Conservation (phyloP, 352 stramenopile genomes). For the Globisporangium emineosum region DNA sequence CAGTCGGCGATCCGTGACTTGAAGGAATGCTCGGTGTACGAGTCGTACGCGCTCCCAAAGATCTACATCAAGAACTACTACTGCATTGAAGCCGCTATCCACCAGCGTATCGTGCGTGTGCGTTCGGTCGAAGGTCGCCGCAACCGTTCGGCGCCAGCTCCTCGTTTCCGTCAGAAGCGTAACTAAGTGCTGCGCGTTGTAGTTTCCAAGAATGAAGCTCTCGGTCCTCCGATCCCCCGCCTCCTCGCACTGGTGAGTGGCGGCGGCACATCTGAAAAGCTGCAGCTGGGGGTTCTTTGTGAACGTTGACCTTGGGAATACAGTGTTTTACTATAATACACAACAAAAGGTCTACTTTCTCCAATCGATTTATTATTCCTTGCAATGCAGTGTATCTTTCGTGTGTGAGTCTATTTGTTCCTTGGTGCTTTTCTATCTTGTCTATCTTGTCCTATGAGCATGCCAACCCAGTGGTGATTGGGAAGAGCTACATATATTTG, state of each 20-base stretch:
- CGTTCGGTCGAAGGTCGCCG: slow-evolving; percentile 91
- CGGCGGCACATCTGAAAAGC: slow-evolving; percentile 12
- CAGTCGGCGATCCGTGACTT: slow-evolving; percentile 98
- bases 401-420: background rate
- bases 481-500: no score
- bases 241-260: background rate
- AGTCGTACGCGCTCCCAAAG: slow-evolving; percentile 99
- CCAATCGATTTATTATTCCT: slow-evolving; percentile 5
- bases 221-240: slow-evolving; percentile 2
- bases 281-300: slow-evolving; percentile 5
- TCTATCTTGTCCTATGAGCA: no score
- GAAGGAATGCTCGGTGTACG: slow-evolving; percentile 97
- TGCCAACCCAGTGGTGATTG: no score
- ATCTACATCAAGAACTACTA: slow-evolving; percentile 99
- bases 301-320: slow-evolving; percentile 8
- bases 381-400: background rate
- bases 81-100: slow-evolving; percentile 98
- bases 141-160: slow-evolving; percentile 92
- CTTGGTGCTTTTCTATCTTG: background rate
- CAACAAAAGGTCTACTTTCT: slow-evolving; percentile 11
- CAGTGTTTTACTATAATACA: slow-evolving; percentile 8
- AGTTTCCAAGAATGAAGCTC: slow-evolving; percentile 7
- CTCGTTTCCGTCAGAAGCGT: slow-evolving; percentile 76
- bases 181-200: slow-evolving; percentile 35
- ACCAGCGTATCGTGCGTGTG: slow-evolving; percentile 99